Base-by-base conservation (phyloP, 2,329 filamentous ascomycete genomes). In the Curvularia sp. region DNA sequence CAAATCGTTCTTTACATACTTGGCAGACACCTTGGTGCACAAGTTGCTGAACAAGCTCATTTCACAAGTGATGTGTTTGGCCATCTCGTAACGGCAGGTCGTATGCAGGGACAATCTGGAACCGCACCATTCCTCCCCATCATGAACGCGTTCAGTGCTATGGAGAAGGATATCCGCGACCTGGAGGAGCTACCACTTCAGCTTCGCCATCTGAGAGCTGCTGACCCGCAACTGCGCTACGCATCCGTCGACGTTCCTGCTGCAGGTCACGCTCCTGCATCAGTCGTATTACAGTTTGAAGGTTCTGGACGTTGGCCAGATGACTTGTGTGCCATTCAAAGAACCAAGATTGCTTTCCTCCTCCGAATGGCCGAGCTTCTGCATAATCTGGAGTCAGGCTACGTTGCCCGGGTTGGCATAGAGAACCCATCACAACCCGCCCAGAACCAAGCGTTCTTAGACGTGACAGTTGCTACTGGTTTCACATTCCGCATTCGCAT, bases 281-380 rank as follows among this genome's bases (percentile, higher is more conserved):
- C 96, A 65, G 85, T 96, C 31, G 85, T 93, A 42, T 83, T 99
- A 48, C 93, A 94, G 72, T 98, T 99, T 68, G 95, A 99, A 79
- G 91, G 90, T 4, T 98, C 95, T 6, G 89, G 88, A 46, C 89
- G 92, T 66, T 99, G 95, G 95, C 95, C 95, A 0, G 93, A 98
- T 72, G 92, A 96, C 71, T 79, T 98, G 8, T 86, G 86, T 3
- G 93, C 94, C 5, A 97, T 98, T 55, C 95, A 99, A 75, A 88
- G 93, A 71, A 93, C 93, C 12, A 99, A 99, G 77, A 86, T 96
- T 39, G 95, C 96, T 3, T 96, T 99, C 73, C 82, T 91, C 9
- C 77, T 89, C 8, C 89, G 87, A 68, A 88, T 97, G 56, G 87
- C 88, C 49, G 87, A 89, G 51, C 84, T 95, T 4, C 79, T 97